These are phyloP conservation scores for Helianthus annuus DNA, from an alignment of 129 eudicot species.

Conservation along the genomic window HanXRQr2.0-SUNRISE NC_035445.2:172812957-172813456, in stretches of 20 bases:
- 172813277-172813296: conserved; percentile 98
- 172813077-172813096: too few relatives aligned
- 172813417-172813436: conserved; percentile 47
- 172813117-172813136: too few relatives aligned
- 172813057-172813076: too few relatives aligned
- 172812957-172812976: too few relatives aligned
- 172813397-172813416: conserved; percentile 71
- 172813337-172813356: conserved; percentile 3
- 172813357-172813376: not conserved
- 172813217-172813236: conserved; percentile 13
- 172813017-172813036: too few relatives aligned
- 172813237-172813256: conserved; percentile 65
- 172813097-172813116: too few relatives aligned
- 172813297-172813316: conserved; percentile 51
- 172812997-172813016: too few relatives aligned
- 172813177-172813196: not conserved
- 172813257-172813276: conserved; percentile 93
- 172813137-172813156: too few relatives aligned
- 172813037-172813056: too few relatives aligned
- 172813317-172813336: not conserved
- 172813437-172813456: conserved; percentile 82
- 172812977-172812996: too few relatives aligned
- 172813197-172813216: conserved; percentile 10
- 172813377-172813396: conserved; percentile 56
- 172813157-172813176: too few relatives aligned